phyloP scores from a whole-genome alignment of 2,329 filamentous ascomycete species.

The Aspergillus viridinutans region DNA sequence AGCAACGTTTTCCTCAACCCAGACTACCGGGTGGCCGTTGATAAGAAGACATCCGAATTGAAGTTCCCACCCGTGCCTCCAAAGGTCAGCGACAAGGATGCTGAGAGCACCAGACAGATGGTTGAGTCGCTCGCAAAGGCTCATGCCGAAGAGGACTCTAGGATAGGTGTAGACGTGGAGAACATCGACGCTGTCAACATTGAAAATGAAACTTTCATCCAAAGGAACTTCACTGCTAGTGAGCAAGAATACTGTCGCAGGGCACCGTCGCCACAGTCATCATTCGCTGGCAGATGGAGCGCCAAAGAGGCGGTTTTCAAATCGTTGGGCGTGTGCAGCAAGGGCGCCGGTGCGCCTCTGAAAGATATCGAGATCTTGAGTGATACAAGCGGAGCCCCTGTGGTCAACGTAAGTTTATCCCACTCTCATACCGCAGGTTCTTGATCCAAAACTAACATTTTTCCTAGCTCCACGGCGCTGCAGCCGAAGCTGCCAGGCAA shows the following conservation, averaged over 20 bases:
- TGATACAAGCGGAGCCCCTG: slow-evolving; percentile 75
- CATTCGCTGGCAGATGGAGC: slow-evolving; percentile 92
- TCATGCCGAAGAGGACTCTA: slow-evolving; percentile 60
- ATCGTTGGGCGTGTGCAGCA: slow-evolving; percentile 79
- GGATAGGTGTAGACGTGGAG: slow-evolving; percentile 92
- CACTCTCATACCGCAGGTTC: slow-evolving; percentile 6
- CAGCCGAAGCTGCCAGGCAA: slow-evolving; percentile 75
- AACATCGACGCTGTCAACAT: slow-evolving; percentile 83
- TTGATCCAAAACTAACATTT: slow-evolving; percentile 26
- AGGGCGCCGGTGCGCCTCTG: slow-evolving; percentile 82
- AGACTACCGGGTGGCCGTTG: slow-evolving; percentile 73
- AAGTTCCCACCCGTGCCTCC: slow-evolving; percentile 67
- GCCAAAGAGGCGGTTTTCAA: slow-evolving; percentile 99
- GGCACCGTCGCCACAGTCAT: slow-evolving; percentile 75
- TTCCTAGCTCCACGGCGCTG: slow-evolving; percentile 75
- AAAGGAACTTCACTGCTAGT: slow-evolving; percentile 84
- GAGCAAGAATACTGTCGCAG: slow-evolving; percentile 86
- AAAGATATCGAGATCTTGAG: slow-evolving; percentile 92
- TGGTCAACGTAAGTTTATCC: slow-evolving; percentile 67
- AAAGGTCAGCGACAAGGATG: slow-evolving; percentile 55
- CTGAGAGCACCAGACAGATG: slow-evolving; percentile 66
- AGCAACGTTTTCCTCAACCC: slow-evolving; percentile 90
- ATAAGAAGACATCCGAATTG: slow-evolving; percentile 82
- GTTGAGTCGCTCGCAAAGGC: slow-evolving; percentile 72
- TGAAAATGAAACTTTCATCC: slow-evolving; percentile 86